phyloP scores from a whole-genome alignment of 1,284 basidiomycete genomes.

The Earliella scabrosa region DNA sequence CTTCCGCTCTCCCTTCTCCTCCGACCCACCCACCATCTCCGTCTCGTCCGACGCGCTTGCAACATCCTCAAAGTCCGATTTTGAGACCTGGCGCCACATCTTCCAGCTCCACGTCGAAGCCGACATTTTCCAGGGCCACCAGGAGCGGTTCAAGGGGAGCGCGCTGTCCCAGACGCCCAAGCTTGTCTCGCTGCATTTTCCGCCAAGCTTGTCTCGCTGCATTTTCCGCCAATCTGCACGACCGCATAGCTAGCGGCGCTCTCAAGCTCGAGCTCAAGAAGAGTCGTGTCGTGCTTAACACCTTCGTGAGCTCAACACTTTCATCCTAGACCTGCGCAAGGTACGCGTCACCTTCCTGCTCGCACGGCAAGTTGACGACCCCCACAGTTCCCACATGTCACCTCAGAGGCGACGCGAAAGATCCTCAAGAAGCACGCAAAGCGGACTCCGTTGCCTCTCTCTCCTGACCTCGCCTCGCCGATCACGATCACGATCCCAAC shows the following conservation, averaged over 20 bases:
- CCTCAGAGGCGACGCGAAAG: conserved; percentile 87
- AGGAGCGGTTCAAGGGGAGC: conserved; percentile 79
- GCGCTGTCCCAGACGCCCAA: conserved; percentile 75
- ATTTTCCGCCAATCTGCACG: conserved; percentile 74
- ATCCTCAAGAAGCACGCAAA: conserved; percentile 97
- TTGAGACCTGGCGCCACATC: conserved; percentile 93
- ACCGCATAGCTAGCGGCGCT: conserved; percentile 61
- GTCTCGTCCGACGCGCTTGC: conserved; percentile 22
- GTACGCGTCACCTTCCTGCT: conserved; percentile 39
- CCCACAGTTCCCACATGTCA: conserved; percentile 78
- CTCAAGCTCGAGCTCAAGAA: conserved; percentile 65
- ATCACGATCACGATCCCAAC: conserved; percentile 22
- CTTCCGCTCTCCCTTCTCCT: conserved; percentile 50
- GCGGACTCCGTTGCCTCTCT: conserved; percentile 71
- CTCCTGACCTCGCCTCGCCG: conserved; percentile 34
- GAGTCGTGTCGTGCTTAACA: conserved; percentile 72
- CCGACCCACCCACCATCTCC: conserved; percentile 42
- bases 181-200: no score
- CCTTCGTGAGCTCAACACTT: conserved; percentile 84
- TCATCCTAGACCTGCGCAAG: conserved; percentile 88
- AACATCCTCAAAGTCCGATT: conserved; percentile 55
- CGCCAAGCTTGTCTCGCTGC: conserved; percentile 70
- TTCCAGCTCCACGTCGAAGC: conserved; percentile 89
- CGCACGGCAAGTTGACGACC: neutral
- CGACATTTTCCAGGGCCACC: conserved; percentile 84